These are phyloP conservation scores for Coprinopsis cinerea DNA, from an alignment of 768 basidiomycete species.

Conservation along the genomic window DNA sequence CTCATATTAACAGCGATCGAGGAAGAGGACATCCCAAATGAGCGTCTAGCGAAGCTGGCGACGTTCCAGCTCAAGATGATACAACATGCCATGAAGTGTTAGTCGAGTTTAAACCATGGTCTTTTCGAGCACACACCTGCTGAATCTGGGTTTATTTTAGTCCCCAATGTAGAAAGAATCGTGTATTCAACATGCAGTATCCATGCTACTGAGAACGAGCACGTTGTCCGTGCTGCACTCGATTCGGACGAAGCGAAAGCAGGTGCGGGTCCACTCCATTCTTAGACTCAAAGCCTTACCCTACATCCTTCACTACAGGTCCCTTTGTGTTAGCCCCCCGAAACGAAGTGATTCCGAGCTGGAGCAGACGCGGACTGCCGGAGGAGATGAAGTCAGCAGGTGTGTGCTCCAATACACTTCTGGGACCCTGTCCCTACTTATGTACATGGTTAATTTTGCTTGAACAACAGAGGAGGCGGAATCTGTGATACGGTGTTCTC, in stretches of 20 bases:
- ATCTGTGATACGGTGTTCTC: slow-evolving; percentile 65
- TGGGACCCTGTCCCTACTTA: background rate
- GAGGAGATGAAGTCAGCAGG: slow-evolving; percentile 57
- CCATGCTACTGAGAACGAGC: slow-evolving; percentile 88
- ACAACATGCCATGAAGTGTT: slow-evolving; percentile 93
- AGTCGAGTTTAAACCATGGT: slow-evolving; percentile 15
- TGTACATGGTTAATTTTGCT: background rate
- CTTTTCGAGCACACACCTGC: background rate
- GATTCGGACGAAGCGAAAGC: slow-evolving; percentile 59
- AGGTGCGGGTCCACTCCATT: too few species aligned
- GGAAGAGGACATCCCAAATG: slow-evolving; percentile 50
- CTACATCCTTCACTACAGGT: too few species aligned
- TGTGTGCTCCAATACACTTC: slow-evolving; percentile 24
- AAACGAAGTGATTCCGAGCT: slow-evolving; percentile 66
- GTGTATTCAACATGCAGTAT: slow-evolving; percentile 99
- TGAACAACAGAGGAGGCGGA: slow-evolving; percentile 51
- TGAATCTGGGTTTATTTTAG: slow-evolving; percentile 33
- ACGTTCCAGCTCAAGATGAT: slow-evolving; percentile 89
- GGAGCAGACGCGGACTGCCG: slow-evolving; percentile 74
- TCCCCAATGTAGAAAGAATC: slow-evolving; percentile 71
- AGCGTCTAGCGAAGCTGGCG: slow-evolving; percentile 78
- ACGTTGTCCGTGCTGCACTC: slow-evolving; percentile 75
- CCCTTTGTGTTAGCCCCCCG: slow-evolving; percentile 66
- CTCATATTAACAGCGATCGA: slow-evolving; percentile 40
- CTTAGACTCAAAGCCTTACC: too few species aligned